Percentiles rank a stretch among this genome's conserved stretches.
Evolutionary conservation across 306 rosid genomes (phyloP).

Genomic region (Mimosa pudica): DNA sequence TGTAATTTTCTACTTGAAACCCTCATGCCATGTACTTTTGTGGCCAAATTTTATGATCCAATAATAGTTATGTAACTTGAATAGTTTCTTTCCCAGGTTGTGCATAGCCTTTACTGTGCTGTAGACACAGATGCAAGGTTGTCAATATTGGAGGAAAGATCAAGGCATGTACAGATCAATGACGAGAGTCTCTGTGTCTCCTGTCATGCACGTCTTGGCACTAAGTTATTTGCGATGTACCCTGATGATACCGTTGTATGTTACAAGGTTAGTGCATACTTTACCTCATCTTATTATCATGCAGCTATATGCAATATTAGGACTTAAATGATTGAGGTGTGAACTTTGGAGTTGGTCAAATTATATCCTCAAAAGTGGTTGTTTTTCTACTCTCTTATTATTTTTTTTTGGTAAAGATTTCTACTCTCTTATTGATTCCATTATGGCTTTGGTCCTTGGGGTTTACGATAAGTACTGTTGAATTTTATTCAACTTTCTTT

Average conservation of each 20-base stretch:
- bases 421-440: neutral
- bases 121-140: conserved; percentile 86
- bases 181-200: conserved; percentile 97
- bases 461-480: neutral
- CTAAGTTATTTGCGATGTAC: conserved; percentile 97
- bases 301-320: conserved; percentile 11
- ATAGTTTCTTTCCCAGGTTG: conserved; percentile 59
- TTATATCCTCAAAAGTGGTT: neutral
- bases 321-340: neutral
- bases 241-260: conserved; percentile 93
- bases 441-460: neutral
- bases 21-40: conserved; percentile 1
- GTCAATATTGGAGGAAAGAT: conserved; percentile 95
- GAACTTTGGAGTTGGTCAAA: conserved; percentile 11
- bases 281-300: conserved; percentile 20
- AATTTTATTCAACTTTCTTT: neutral
- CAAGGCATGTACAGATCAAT: conserved; percentile 88
- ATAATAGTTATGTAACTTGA: neutral
- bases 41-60: conserved; percentile 14
- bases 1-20: neutral
- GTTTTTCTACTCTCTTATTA: neutral
- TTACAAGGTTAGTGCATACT: conserved; percentile 75
- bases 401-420: neutral
- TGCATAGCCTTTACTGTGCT: conserved; percentile 85
- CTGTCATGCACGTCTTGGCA: conserved; percentile 95